These are phyloP conservation scores for Moesziomyces sp. DNA, from an alignment of 1,284 basidiomycete genomes.

Conservation along the genomic window DNA sequence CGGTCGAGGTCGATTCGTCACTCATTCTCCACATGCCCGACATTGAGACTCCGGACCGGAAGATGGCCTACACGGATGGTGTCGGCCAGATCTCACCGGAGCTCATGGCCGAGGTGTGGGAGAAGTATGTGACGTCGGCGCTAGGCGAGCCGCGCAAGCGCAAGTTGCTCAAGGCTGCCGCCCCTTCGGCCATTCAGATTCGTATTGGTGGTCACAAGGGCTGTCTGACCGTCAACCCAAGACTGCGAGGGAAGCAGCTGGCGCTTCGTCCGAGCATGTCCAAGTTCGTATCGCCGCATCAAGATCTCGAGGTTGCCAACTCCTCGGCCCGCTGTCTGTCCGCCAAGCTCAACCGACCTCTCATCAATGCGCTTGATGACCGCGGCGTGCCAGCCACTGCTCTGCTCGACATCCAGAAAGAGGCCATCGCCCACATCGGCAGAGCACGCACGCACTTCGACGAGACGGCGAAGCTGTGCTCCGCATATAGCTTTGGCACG, in stretches of 20 bases:
- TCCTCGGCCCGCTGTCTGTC: slow-evolving; percentile 18
- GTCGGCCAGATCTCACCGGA: slow-evolving; percentile 31
- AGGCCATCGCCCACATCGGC: slow-evolving; percentile 26
- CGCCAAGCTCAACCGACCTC: slow-evolving; percentile 36
- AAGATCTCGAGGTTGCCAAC: slow-evolving; percentile 34
- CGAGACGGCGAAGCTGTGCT: slow-evolving; percentile 23
- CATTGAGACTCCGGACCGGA: neutral
- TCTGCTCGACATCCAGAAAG: slow-evolving; percentile 24
- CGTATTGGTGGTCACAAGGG: slow-evolving; percentile 40
- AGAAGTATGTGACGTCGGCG: slow-evolving; percentile 15
- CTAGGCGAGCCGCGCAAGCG: slow-evolving; percentile 22
- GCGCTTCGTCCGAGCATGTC: slow-evolving; percentile 24
- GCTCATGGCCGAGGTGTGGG: slow-evolving; percentile 39
- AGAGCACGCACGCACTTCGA: slow-evolving; percentile 21
- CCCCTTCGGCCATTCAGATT: slow-evolving; percentile 42
- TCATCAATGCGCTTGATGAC: slow-evolving; percentile 39
- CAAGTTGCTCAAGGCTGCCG: slow-evolving; percentile 15
- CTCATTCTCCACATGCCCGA: neutral
- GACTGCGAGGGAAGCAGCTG: slow-evolving; percentile 18
- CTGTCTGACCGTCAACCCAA: slow-evolving; percentile 32
- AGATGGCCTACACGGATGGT: slow-evolving; percentile 24
- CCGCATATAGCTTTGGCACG: slow-evolving; percentile 29
- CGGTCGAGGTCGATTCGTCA: slow-evolving; percentile 6
- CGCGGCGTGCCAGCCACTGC: slow-evolving; percentile 10
- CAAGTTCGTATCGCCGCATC: slow-evolving; percentile 27